A percentile compares a stretch with the other conserved stretches of the same genome.
These are phyloP conservation scores for Pyrenophora tritici-repentis DNA, from an alignment of 2,329 filamentous ascomycete genomes.

Conservation along the genomic window DNA sequence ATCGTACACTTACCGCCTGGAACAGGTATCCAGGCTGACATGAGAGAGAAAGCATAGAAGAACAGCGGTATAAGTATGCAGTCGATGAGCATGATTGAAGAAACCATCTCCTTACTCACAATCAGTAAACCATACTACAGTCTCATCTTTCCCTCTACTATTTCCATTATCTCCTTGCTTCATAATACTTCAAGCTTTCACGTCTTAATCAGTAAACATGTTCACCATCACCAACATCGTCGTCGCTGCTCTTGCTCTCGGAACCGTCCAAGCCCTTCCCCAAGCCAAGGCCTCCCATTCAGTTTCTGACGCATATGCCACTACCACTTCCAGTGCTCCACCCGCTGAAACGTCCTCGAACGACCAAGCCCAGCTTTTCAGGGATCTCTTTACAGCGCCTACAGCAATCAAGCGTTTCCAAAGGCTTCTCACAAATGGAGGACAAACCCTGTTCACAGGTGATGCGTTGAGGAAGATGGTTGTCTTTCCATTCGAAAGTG, in stretches of 20 bases:
- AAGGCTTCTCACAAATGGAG: constrained; percentile 37
- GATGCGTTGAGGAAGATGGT: constrained; percentile 50
- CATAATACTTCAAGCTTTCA: constrained; percentile 23
- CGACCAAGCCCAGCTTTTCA: constrained; percentile 34
- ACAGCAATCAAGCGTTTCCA: constrained; percentile 49
- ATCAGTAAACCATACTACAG: constrained; percentile 32
- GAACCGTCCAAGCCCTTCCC: constrained; percentile 41
- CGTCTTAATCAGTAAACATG: constrained; percentile 42
- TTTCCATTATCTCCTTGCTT: constrained; percentile 20
- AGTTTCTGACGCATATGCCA: neutral
- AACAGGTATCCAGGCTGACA: constrained; percentile 1
- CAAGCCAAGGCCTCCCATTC: constrained; percentile 17
- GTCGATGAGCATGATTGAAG: constrained; percentile 2
- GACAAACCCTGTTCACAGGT: constrained; percentile 35
- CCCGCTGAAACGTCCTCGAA: constrained; percentile 15
- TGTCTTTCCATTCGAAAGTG: constrained; percentile 66
- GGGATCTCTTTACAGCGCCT: constrained; percentile 38
- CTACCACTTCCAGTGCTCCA: constrained; percentile 7
- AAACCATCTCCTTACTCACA: constrained; percentile 36
- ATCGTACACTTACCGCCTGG: constrained; percentile 12
- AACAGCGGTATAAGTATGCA: constrained; percentile 35
- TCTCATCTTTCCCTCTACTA: constrained; percentile 24
- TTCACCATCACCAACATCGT: constrained; percentile 41
- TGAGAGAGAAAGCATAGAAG: neutral
- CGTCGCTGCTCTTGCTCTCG: constrained; percentile 39